Evolutionary conservation across 305 asterid species (phyloP), one percentile per base, ranked within the genome.

Genomic region (Andrographis paniculata): DNA sequence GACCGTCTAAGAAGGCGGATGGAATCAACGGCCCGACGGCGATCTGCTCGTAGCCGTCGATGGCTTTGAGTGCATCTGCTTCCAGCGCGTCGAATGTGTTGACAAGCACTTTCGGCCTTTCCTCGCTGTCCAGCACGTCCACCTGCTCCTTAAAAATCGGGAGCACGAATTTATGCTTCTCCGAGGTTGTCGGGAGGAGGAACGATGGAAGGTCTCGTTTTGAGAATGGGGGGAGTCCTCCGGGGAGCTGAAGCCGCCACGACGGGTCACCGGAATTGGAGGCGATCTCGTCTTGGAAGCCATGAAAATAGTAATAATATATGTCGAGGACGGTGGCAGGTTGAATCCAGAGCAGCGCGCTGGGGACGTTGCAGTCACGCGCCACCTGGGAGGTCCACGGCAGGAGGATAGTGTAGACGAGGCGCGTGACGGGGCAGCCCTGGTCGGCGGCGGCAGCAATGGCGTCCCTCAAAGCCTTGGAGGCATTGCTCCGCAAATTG

Each of bases 11-110:
- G 52, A 69, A 61, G 0, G 72, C 64, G 0, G 67, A 58, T 14
- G 84, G 88, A 43, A 76, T 44, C 55, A 73, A 68, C 14, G 85
- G 89, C 15, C 89, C 85, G 9, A 79, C 37, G 0, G 60, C 76
- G 4, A 73, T 53, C 47, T 70, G 10, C 21, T 68, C 73, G 23
- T 73, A 71, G n/a, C 41, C 36, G 3, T 53, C 64, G 11, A 78
- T 49, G 14, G 61, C 73, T 4, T 36, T 45, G 17, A 78, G 66
- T 27, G 68, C 67, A 47, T 72, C 70, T 6, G 20, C 5, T 60
- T 72, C 87, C 53, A 78, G 50, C 10, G 62, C 79, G 55, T 76
- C 78, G 22, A 79, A 79, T 0, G 76, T 70, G 27, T 79, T 79
- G 20, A 79, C 75, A 30, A 79, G 65, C 6, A 79, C 65, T 17